Evolutionary conservation across 2,329 filamentous ascomycete genomes (phyloP).

Genomic region (Colletotrichum chlorophyti): DNA sequence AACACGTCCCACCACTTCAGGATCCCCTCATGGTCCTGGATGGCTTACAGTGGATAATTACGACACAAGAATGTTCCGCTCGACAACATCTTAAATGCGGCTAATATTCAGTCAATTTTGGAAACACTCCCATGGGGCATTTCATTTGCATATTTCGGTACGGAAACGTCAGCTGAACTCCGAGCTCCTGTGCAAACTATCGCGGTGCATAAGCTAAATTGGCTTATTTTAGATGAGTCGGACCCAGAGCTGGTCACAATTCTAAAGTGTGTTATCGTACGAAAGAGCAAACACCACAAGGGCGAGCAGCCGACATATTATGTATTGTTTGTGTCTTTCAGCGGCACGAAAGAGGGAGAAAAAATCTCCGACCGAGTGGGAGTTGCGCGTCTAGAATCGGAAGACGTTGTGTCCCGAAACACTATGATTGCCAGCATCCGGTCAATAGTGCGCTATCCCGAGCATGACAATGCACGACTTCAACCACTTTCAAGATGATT

Average conservation of each 20-base stretch:
- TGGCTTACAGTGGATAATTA: slow-evolving; percentile 40
- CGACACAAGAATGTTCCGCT: slow-evolving; percentile 34
- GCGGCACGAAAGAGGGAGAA: not conserved
- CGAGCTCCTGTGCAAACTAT: not conserved
- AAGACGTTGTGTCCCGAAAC: not conserved
- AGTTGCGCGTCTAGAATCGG: not conserved
- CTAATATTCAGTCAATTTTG: not conserved
- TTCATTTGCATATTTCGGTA: too few species aligned
- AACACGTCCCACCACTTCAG: not conserved
- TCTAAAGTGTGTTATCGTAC: not conserved
- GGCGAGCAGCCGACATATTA: not conserved
- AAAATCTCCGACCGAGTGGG: not conserved
- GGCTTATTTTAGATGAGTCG: not conserved
- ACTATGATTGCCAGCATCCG: not conserved
- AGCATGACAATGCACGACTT: too few species aligned
- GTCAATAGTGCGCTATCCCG: not conserved
- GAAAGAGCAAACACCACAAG: not conserved
- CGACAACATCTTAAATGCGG: slow-evolving; percentile 4
- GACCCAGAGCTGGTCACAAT: not conserved
- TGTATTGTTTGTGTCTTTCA: not conserved
- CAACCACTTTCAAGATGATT: too few species aligned
- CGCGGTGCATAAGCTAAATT: not conserved
- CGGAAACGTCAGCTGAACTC: not conserved
- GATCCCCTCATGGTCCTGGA: slow-evolving; percentile 43
- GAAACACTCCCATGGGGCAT: not conserved